A percentile compares a stretch with the other conserved stretches of the same genome.
phyloP scores from a whole-genome alignment of 805 yeast species.

The Blastobotrys attinorum region DNA sequence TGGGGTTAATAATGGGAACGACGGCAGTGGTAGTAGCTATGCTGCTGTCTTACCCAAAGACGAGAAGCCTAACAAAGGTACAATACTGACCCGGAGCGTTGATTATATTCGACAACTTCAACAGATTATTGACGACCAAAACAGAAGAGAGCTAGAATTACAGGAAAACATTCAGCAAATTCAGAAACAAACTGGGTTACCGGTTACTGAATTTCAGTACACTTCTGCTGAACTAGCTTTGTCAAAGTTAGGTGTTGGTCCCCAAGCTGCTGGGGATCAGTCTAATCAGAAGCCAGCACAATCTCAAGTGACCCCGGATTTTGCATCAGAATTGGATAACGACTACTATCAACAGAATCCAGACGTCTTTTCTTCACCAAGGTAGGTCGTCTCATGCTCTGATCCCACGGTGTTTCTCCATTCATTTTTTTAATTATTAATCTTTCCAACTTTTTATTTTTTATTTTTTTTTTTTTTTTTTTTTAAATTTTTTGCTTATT shows the following conservation, averaged over 20 bases:
- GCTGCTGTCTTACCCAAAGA: constrained; percentile 15
- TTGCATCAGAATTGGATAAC: neutral
- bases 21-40: constrained; percentile 6
- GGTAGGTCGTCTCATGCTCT: too few species aligned
- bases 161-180: constrained; percentile 50
- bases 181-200: constrained; percentile 38
- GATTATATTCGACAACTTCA: constrained; percentile 67
- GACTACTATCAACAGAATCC: neutral
- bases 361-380: neutral
- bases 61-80: constrained; percentile 76
- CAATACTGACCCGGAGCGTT: constrained; percentile 67
- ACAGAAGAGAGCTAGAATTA: constrained; percentile 70
- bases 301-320: neutral
- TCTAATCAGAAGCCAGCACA: neutral
- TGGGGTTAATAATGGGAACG: constrained; percentile 6
- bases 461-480: neutral
- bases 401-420: too few species aligned
- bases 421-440: neutral
- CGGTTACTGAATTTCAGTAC: constrained; percentile 40
- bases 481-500: too few species aligned
- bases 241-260: constrained; percentile 52
- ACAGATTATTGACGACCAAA: constrained; percentile 59
- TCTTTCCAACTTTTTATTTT: neutral
- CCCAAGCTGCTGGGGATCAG: neutral
- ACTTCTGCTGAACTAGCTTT: constrained; percentile 77